Base-by-base conservation (phyloP, 495 filamentous ascomycete species). In the Rostrohypoxylon terebratum region DNA sequence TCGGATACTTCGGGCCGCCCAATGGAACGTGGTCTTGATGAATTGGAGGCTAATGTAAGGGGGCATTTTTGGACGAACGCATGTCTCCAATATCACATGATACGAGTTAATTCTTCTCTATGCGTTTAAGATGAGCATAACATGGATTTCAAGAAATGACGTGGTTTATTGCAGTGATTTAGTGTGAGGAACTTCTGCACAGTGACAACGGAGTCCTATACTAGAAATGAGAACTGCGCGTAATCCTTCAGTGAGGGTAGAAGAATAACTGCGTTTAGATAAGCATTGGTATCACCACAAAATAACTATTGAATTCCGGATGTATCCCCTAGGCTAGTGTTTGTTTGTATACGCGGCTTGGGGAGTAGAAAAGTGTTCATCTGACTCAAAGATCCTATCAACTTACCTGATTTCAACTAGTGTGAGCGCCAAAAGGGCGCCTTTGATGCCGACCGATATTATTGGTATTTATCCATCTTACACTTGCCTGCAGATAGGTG, bases 1-100 rank as follows among this genome's bases (percentile, higher is more conserved):
- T 78, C 38, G 83, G 83, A 20, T 84, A 83, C 51, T 84, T 85
- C 60, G 82, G 83, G 38, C 80, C 79, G 40, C 59, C 73, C 9
- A 84, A 84, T 72, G 82, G 82, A 51, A 85, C 83, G 0, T 84
- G 81, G 81, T 13, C 68, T 31, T 74, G 45, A 70, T 40, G 14
- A 7, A 45, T 23, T 68, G 20, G 31, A 3, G 34, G 16, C 6
- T 18, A 18, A 14, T 31, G 2, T 11, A 42, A 28, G 28, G 28
- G 1, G 28, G 20, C 20, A 51, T 51, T 51, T 9, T 51, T 4
- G 9, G 40, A 44, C 14, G 14, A 44, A 13, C 14, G 14, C 11
- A 44, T 44, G 11, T n/a, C 14, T 44, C 14, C 40, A 44, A n/a
- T n/a, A 44, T 5, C 14, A n/a, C 11, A 44, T 5, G 14, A 44